Conservation (phyloP, 495 filamentous ascomycete genomes). For the Halenospora varia region DNA sequence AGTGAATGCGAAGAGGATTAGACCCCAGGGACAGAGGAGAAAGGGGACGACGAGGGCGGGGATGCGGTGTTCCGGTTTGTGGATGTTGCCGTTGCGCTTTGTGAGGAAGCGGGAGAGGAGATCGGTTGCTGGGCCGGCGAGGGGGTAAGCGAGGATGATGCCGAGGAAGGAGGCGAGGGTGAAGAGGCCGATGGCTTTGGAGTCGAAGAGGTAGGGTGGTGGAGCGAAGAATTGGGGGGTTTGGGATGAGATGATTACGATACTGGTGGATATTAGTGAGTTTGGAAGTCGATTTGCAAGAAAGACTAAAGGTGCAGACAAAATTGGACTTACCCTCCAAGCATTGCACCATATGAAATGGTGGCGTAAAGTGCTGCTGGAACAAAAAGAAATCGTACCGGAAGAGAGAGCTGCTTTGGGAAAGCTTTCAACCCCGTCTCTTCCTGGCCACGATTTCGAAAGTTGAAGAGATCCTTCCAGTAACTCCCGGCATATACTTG, state of each 20-base stretch:
- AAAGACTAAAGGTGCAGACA: slow-evolving; percentile 26
- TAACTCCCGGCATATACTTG: slow-evolving; percentile 31
- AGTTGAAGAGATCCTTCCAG: slow-evolving; percentile 28
- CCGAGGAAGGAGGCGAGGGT: slow-evolving; percentile 36
- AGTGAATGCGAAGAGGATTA: slow-evolving; percentile 56
- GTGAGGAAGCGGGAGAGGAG: slow-evolving; percentile 16
- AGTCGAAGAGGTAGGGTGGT: slow-evolving; percentile 50
- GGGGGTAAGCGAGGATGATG: slow-evolving; percentile 35
- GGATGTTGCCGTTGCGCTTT: slow-evolving; percentile 36
- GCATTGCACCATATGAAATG: slow-evolving; percentile 33
- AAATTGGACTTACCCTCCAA: slow-evolving; percentile 38
- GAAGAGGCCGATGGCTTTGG: slow-evolving; percentile 44
- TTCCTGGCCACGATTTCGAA: slow-evolving; percentile 17
- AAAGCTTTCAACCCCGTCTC: slow-evolving; percentile 13
- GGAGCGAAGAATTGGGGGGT: slow-evolving; percentile 44
- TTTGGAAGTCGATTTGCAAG: no score
- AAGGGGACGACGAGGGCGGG: slow-evolving; percentile 43
- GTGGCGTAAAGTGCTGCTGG: slow-evolving; percentile 20
- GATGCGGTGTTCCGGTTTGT: slow-evolving; percentile 53
- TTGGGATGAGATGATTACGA: slow-evolving; percentile 47
- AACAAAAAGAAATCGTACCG: slow-evolving; percentile 29
- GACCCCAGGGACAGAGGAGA: slow-evolving; percentile 45
- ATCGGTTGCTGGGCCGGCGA: slow-evolving; percentile 49
- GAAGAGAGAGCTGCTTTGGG: slow-evolving; percentile 27
- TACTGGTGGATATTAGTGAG: no score